phyloP scores from a whole-genome alignment of 768 basidiomycete genomes.

The Coprinopsis cinerea region DNA sequence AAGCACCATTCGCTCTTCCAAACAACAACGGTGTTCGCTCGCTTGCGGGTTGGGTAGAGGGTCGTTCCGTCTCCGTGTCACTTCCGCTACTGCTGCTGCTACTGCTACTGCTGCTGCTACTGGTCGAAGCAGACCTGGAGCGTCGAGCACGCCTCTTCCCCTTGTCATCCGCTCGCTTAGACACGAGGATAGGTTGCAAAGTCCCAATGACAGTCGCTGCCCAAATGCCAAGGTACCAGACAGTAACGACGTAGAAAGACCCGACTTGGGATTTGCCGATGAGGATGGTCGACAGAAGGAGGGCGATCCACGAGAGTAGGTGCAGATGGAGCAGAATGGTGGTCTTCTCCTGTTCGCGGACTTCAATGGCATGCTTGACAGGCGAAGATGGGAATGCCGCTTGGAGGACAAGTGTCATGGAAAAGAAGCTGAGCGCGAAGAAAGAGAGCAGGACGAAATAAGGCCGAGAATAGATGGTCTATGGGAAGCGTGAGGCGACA shows the following conservation, averaged over 20 bases:
- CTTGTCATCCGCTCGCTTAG: constrained; percentile 20
- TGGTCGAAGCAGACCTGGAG: constrained; percentile 26
- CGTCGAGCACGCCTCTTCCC: constrained; percentile 51
- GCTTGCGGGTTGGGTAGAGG: neutral
- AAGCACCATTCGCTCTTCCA: neutral
- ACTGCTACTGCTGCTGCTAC: neutral
- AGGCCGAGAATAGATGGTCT: constrained; percentile 32
- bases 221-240: constrained; percentile 36
- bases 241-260: constrained; percentile 50
- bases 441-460: constrained; percentile 43
- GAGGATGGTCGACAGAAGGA: constrained; percentile 43
- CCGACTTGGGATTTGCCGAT: constrained; percentile 39
- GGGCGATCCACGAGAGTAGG: constrained; percentile 49
- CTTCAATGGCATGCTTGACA: constrained; percentile 9
- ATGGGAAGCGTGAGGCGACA: neutral
- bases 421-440: constrained; percentile 41
- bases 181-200: constrained; percentile 13
- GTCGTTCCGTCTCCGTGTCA: neutral
- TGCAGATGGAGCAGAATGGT: constrained; percentile 47
- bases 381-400: constrained; percentile 20
- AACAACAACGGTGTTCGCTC: constrained; percentile 14
- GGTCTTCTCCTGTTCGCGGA: constrained; percentile 37
- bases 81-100: neutral
- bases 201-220: constrained; percentile 18
- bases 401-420: constrained; percentile 30